Conservation (phyloP, 768 basidiomycete species). For the Agaricus sinodeliciosus region DNA sequence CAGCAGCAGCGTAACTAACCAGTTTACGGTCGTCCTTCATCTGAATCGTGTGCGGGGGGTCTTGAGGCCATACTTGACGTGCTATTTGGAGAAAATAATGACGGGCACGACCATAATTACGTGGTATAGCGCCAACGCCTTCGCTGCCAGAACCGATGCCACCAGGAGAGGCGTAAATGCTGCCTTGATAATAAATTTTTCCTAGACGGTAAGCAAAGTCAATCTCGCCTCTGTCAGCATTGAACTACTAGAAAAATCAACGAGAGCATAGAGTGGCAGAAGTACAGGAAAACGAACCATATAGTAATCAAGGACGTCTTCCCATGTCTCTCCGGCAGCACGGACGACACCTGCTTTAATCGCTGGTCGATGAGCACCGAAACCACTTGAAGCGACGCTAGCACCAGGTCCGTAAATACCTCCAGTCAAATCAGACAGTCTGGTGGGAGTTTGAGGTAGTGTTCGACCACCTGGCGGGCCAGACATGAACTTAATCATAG, state of each 20-base stretch:
- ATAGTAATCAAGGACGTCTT: slow-evolving; percentile 89
- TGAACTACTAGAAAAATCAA: slow-evolving; percentile 55
- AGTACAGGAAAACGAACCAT: slow-evolving; percentile 39
- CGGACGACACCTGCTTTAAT: slow-evolving; percentile 80
- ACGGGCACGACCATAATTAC: slow-evolving; percentile 69
- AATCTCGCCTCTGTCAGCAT: slow-evolving; percentile 86
- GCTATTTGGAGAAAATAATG: slow-evolving; percentile 84
- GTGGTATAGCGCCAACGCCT: slow-evolving; percentile 84
- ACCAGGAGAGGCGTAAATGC: slow-evolving; percentile 73
- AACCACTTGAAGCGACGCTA: slow-evolving; percentile 84
- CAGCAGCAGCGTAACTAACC: slow-evolving; percentile 63
- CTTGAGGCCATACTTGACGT: slow-evolving; percentile 82
- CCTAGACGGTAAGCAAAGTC: slow-evolving; percentile 89
- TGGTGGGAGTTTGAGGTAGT: slow-evolving; percentile 72
- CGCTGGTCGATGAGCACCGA: slow-evolving; percentile 63
- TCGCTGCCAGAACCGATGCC: slow-evolving; percentile 86
- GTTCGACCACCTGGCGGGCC: slow-evolving; percentile 91
- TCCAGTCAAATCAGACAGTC: slow-evolving; percentile 84
- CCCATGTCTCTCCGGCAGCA: slow-evolving; percentile 90
- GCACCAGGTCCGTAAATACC: slow-evolving; percentile 95
- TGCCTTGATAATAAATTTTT: slow-evolving; percentile 95
- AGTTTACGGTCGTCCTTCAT: slow-evolving; percentile 47
- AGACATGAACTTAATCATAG: slow-evolving; percentile 71
- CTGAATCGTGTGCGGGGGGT: slow-evolving; percentile 51
- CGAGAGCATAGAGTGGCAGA: background rate